Percentiles rank a stretch among this genome's conserved stretches.
Evolutionary conservation across 352 stramenopile genomes (phyloP).

Genomic region (Pythium dissimile): DNA sequence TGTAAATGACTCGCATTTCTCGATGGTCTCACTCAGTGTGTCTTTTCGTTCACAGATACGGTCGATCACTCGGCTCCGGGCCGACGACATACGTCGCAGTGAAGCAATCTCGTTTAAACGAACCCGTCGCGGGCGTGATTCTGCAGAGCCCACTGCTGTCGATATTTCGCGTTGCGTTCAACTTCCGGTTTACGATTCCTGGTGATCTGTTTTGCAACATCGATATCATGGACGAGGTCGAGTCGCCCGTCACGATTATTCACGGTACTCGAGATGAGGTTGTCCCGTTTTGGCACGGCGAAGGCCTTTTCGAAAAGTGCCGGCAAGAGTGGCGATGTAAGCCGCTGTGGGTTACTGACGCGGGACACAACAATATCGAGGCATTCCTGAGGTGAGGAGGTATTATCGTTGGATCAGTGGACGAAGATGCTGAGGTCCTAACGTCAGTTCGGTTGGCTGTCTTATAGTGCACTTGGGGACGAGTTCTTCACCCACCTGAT

Average conservation of each 20-base stretch:
- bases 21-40: background rate
- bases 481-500: slow-evolving; percentile 81
- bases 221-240: slow-evolving; percentile 87
- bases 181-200: slow-evolving; percentile 97
- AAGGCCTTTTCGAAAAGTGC: slow-evolving; percentile 92
- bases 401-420: background rate
- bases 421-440: background rate
- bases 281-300: slow-evolving; percentile 98
- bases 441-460: background rate
- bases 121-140: slow-evolving; percentile 94
- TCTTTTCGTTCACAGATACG: slow-evolving; percentile 57
- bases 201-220: slow-evolving; percentile 99
- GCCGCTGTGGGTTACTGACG: slow-evolving; percentile 96
- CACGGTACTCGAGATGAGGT: slow-evolving; percentile 98
- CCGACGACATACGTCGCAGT: slow-evolving; percentile 96
- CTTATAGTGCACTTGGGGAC: slow-evolving; percentile 42
- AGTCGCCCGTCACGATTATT: slow-evolving; percentile 96
- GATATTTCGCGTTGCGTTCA: slow-evolving; percentile 97
- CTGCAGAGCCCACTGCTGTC: slow-evolving; percentile 95
- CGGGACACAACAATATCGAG: slow-evolving; percentile 99
- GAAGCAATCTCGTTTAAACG: slow-evolving; percentile 87
- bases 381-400: slow-evolving; percentile 79
- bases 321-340: slow-evolving; percentile 93
- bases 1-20: background rate
- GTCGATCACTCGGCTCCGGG: slow-evolving; percentile 89